Percentiles rank a stretch among this genome's conserved stretches.
Conservation (phyloP, 441 rosid species). For the Jatropha multifida region DNA sequence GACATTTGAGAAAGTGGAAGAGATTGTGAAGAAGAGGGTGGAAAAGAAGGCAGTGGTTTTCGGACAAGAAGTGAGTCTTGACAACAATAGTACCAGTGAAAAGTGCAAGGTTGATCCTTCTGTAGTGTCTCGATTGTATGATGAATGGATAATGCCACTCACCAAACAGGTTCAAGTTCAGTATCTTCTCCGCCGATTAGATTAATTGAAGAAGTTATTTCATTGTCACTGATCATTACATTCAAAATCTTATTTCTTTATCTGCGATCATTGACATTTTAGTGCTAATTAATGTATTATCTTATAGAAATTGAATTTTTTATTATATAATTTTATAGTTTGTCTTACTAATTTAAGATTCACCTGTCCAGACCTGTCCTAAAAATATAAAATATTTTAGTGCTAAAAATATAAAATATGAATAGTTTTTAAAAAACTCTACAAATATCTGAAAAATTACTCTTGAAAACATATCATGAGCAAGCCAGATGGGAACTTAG, state of each 20-base stretch:
- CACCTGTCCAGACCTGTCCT: no score
- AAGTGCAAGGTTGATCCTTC: constrained; percentile 65
- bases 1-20: constrained; percentile 69
- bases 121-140: constrained; percentile 60
- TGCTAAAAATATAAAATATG: no score
- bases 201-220: neutral
- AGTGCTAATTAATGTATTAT: no score
- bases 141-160: constrained; percentile 81
- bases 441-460: no score
- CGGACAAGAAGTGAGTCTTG: constrained; percentile 57
- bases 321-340: no score
- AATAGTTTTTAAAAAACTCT: no score
- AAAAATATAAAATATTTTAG: no score
- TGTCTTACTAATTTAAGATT: no score
- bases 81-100: constrained; percentile 16
- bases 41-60: constrained; percentile 65
- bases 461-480: no score
- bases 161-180: constrained; percentile 77
- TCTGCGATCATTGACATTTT: neutral
- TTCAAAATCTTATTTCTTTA: neutral
- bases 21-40: constrained; percentile 76
- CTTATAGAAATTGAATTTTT: no score
- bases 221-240: neutral
- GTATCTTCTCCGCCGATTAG: constrained; percentile 54
- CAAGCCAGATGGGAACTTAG: no score